Percentiles rank a stretch among this genome's conserved stretches.
Conservation (phyloP, 257 asterid genomes). For the Fraxinus pennsylvanica region DNA sequence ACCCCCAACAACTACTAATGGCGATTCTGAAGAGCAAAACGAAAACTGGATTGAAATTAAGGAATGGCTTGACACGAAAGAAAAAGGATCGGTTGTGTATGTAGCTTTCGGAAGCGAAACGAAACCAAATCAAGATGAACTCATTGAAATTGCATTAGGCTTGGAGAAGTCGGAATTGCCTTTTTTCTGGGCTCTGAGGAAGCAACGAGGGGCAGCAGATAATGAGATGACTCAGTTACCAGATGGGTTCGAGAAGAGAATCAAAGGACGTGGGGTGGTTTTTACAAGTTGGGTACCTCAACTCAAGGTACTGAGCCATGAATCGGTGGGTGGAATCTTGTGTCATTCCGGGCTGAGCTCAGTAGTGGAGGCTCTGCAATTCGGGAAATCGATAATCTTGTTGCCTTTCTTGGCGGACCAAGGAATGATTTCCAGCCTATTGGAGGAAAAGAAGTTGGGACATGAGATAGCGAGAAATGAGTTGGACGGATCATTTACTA, state of each 20-base stretch:
- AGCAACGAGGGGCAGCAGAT: constrained; percentile 25
- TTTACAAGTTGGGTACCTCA: constrained; percentile 46
- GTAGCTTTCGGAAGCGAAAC: constrained; percentile 46
- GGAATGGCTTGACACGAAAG: constrained; percentile 34
- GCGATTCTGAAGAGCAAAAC: not conserved
- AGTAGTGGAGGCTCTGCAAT: not conserved
- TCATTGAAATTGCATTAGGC: constrained; percentile 33
- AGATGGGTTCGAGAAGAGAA: constrained; percentile 33
- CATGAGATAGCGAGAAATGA: constrained; percentile 36
- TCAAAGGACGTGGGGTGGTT: constrained; percentile 26
- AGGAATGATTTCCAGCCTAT: constrained; percentile 38
- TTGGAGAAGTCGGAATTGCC: constrained; percentile 37
- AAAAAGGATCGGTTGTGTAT: constrained; percentile 30
- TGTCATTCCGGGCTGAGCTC: constrained; percentile 18
- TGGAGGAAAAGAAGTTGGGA: constrained; percentile 35
- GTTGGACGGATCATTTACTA: constrained; percentile 35
- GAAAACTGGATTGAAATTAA: constrained; percentile 24
- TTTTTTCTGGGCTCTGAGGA: constrained; percentile 35
- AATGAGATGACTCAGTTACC: constrained; percentile 20
- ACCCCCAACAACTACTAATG: constrained; percentile 9
- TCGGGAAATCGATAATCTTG: constrained; percentile 37
- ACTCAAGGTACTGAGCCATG: constrained; percentile 27
- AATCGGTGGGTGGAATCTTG: constrained; percentile 34
- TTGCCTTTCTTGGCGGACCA: constrained; percentile 39
- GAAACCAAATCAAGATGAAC: constrained; percentile 36